Evolutionary conservation across 1,284 basidiomycete genomes (phyloP).

Genomic region (Chalciporus sp.): DNA sequence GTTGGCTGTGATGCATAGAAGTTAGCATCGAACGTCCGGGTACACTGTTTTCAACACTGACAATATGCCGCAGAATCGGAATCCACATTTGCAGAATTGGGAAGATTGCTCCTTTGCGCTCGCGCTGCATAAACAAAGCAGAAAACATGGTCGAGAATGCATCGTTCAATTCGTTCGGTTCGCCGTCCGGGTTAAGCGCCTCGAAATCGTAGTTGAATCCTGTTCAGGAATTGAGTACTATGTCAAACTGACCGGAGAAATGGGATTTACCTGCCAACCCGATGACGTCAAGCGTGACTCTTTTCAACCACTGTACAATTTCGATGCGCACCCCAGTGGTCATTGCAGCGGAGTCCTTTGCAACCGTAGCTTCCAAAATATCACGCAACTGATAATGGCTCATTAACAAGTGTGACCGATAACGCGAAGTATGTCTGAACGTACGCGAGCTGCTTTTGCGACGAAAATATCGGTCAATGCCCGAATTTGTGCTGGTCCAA

Average conservation of each 20-base stretch:
- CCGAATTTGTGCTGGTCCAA: constrained; percentile 53
- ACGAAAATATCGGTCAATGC: constrained; percentile 57
- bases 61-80: constrained; percentile 45
- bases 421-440: background rate
- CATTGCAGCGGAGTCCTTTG: constrained; percentile 22
- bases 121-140: background rate
- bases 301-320: constrained; percentile 55
- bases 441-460: constrained; percentile 51
- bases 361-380: constrained; percentile 40
- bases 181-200: constrained; percentile 39
- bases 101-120: constrained; percentile 25
- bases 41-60: constrained; percentile 28
- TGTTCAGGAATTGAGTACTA: constrained; percentile 16
- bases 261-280: constrained; percentile 54
- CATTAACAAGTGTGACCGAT: background rate
- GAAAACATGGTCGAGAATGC: constrained; percentile 44
- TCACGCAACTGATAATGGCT: constrained; percentile 45
- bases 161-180: constrained; percentile 49
- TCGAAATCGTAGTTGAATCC: constrained; percentile 73
- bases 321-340: constrained; percentile 40
- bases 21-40: background rate
- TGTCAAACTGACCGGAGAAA: background rate
- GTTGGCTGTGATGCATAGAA: constrained; percentile 14
- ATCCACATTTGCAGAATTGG: constrained; percentile 39
- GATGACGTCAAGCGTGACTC: constrained; percentile 68